phyloP scores from a whole-genome alignment of 768 basidiomycete species.

The Suillus americanus region DNA sequence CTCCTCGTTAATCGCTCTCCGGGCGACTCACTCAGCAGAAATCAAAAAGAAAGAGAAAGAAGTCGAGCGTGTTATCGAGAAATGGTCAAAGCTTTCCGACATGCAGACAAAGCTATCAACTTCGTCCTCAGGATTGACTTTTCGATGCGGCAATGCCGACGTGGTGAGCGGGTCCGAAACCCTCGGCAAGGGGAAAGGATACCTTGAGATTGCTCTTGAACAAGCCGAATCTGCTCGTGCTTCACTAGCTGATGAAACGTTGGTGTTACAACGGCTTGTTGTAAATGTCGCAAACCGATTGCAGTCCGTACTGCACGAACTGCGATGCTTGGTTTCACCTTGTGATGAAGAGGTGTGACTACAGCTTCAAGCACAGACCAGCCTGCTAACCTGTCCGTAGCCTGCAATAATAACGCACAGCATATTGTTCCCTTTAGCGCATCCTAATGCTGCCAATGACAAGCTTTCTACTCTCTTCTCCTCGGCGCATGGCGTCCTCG shows the following conservation, averaged over 20 bases:
- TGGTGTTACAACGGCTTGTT: constrained; percentile 56
- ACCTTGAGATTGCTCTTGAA: constrained; percentile 66
- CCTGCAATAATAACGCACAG: constrained; percentile 45
- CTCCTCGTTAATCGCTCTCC: constrained; percentile 63
- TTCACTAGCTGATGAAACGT: constrained; percentile 64
- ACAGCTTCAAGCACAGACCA: constrained; percentile 5
- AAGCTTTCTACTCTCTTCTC: constrained; percentile 45
- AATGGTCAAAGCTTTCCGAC: constrained; percentile 72
- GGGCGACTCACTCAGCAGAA: constrained; percentile 68
- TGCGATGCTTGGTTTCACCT: constrained; percentile 38
- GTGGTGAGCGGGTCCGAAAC: constrained; percentile 45
- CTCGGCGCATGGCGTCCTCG: constrained; percentile 38
- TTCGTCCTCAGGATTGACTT: constrained; percentile 46
- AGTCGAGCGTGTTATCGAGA: constrained; percentile 69
- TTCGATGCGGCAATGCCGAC: constrained; percentile 53
- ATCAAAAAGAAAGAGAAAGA: constrained; percentile 83
- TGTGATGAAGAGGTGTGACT: constrained; percentile 48
- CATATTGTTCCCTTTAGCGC: constrained; percentile 53
- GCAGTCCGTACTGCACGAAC: constrained; percentile 52
- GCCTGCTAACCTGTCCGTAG: constrained; percentile 29
- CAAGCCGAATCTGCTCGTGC: constrained; percentile 69
- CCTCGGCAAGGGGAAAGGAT: constrained; percentile 50
- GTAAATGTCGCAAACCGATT: constrained; percentile 66
- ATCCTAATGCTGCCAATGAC: constrained; percentile 47
- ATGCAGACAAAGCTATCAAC: constrained; percentile 58